phyloP scores from a whole-genome alignment of 495 filamentous ascomycete genomes.

The Hypoxylon fragiforme region DNA sequence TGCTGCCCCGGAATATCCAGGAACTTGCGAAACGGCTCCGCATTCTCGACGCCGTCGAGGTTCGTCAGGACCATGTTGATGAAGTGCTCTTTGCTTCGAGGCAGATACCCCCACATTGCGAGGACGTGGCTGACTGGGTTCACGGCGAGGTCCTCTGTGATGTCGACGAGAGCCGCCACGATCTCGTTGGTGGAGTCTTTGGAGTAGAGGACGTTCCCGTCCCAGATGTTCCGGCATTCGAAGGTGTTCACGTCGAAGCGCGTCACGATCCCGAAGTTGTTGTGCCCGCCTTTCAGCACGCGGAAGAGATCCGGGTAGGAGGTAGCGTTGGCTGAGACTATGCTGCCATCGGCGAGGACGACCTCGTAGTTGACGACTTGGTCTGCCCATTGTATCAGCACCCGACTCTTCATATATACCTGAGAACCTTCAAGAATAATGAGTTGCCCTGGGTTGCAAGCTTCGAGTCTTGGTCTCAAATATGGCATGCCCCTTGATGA shows the following conservation, averaged over 20 bases:
- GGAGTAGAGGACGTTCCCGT: conserved; percentile 12
- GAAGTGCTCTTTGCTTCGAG: not conserved
- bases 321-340: conserved; percentile 47
- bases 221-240: conserved; percentile 29
- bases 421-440: too few species aligned
- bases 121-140: conserved; percentile 9
- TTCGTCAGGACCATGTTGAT: conserved; percentile 26
- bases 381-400: conserved; percentile 46
- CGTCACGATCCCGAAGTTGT: conserved; percentile 59
- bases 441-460: conserved; percentile 29
- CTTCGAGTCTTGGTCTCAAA: not conserved
- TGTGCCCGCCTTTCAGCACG: conserved; percentile 55
- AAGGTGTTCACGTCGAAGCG: conserved; percentile 45
- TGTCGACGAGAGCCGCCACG: conserved; percentile 33
- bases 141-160: conserved; percentile 15
- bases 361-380: conserved; percentile 52
- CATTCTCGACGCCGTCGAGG: conserved; percentile 28
- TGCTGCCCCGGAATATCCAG: conserved; percentile 21
- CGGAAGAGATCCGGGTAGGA: conserved; percentile 51
- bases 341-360: conserved; percentile 51
- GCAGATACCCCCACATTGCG: conserved; percentile 6
- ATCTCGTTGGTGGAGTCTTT: conserved; percentile 9
- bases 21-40: conserved; percentile 24
- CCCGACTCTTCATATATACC: too few species aligned
- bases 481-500: not conserved